Evolutionary conservation across 2,329 filamentous ascomycete species (phyloP).

Genomic region (Cercospora canescens): DNA sequence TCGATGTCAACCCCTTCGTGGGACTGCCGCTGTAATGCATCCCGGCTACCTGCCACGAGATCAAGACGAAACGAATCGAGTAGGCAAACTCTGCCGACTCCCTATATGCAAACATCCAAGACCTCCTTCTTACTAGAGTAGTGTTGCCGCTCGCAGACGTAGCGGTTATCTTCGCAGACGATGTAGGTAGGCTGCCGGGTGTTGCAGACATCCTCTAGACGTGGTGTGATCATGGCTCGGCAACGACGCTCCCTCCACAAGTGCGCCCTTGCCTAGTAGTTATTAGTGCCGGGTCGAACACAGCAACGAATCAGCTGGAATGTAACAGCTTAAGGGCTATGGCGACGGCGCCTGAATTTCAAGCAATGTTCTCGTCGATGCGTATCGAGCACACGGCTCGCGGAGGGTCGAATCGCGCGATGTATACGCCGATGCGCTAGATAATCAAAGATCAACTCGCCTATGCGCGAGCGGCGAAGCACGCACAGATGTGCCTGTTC

Average conservation of each 20-base stretch:
- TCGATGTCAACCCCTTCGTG: background rate
- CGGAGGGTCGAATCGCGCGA: background rate
- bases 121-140: background rate
- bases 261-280: background rate
- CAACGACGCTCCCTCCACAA: background rate
- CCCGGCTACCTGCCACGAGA: background rate
- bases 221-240: background rate
- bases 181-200: background rate
- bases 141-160: background rate
- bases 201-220: background rate
- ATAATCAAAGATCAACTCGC: background rate
- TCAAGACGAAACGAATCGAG: background rate
- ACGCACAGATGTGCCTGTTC: background rate
- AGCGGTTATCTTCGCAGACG: background rate
- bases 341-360: background rate
- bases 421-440: background rate
- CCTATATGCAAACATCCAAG: background rate
- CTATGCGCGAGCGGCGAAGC: background rate
- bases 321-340: background rate
- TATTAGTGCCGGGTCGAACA: background rate
- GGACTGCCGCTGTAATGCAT: background rate
- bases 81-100: background rate
- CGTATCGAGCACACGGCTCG: background rate
- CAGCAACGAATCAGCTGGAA: background rate
- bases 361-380: background rate